phyloP scores from a whole-genome alignment of 2,329 filamentous ascomycete species.

The Penicillium concentricum region DNA sequence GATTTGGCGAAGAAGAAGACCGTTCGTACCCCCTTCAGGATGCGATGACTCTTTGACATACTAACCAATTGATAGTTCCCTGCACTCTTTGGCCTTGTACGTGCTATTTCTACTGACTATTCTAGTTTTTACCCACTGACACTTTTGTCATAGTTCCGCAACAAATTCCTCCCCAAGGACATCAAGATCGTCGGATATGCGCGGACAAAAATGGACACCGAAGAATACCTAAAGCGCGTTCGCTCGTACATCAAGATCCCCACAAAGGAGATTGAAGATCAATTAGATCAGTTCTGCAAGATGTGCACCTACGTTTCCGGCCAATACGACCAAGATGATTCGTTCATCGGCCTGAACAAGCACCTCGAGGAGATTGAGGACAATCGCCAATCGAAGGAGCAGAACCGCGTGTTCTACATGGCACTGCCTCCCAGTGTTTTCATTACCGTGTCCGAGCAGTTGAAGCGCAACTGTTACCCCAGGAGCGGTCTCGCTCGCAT shows the following conservation, averaged over 20 bases:
- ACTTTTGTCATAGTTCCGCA: slow-evolving; percentile 70
- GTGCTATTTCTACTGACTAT: slow-evolving; percentile 40
- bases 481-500: slow-evolving; percentile 86
- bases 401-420: slow-evolving; percentile 98
- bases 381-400: slow-evolving; percentile 67
- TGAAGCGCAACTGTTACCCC: slow-evolving; percentile 97
- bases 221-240: slow-evolving; percentile 90
- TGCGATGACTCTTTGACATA: slow-evolving; percentile 5
- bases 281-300: slow-evolving; percentile 83
- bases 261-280: slow-evolving; percentile 94
- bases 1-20: slow-evolving; percentile 99
- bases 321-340: slow-evolving; percentile 96
- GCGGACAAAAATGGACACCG: slow-evolving; percentile 97
- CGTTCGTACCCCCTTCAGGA: slow-evolving; percentile 52
- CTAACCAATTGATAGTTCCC: slow-evolving; percentile 66
- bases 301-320: slow-evolving; percentile 94
- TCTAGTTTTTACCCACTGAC: slow-evolving; percentile 13
- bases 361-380: slow-evolving; percentile 84
- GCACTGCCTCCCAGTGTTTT: slow-evolving; percentile 96
- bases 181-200: slow-evolving; percentile 98
- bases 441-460: slow-evolving; percentile 92
- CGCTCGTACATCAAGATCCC: slow-evolving; percentile 99
- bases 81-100: slow-evolving; percentile 92
- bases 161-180: slow-evolving; percentile 96
- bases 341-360: slow-evolving; percentile 79